phyloP scores from a whole-genome alignment of 768 basidiomycete genomes.

The Candolleomyces efflorescens region DNA sequence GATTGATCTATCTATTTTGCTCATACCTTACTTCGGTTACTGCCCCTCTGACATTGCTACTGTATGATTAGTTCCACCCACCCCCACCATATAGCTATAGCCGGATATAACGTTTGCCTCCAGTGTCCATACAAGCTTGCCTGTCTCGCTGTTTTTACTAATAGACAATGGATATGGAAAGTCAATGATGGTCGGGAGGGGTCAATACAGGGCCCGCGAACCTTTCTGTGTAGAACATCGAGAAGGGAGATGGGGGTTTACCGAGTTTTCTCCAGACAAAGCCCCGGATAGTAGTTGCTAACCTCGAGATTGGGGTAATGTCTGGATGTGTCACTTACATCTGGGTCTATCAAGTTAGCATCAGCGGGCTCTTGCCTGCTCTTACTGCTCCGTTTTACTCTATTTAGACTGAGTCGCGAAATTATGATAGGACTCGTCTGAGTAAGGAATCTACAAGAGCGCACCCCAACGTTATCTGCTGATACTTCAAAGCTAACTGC shows the following conservation, averaged over 20 bases:
- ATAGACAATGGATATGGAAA: neutral
- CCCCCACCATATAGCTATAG: neutral
- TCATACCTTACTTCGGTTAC: neutral
- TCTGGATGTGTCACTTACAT: neutral
- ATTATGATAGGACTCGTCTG: too few species aligned
- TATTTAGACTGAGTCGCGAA: too few species aligned
- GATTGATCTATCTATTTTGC: neutral
- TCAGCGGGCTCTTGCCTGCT: too few species aligned
- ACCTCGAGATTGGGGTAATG: neutral
- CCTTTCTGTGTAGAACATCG: neutral
- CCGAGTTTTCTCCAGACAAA: neutral
- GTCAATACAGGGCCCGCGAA: neutral
- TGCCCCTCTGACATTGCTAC: neutral
- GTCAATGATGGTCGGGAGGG: neutral
- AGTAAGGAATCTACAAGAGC: too few species aligned
- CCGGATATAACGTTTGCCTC: neutral
- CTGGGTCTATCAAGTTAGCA: too few species aligned
- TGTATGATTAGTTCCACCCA: constrained; percentile 1
- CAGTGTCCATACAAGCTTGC: neutral
- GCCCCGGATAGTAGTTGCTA: neutral
- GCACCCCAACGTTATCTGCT: too few species aligned
- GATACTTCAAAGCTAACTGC: too few species aligned
- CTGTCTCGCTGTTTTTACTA: neutral
- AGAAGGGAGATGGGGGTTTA: neutral
- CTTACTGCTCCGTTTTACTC: too few species aligned